Evolutionary conservation across 2,329 filamentous ascomycete genomes (phyloP).

Genomic region (Ophioceras dolichostomum): DNA sequence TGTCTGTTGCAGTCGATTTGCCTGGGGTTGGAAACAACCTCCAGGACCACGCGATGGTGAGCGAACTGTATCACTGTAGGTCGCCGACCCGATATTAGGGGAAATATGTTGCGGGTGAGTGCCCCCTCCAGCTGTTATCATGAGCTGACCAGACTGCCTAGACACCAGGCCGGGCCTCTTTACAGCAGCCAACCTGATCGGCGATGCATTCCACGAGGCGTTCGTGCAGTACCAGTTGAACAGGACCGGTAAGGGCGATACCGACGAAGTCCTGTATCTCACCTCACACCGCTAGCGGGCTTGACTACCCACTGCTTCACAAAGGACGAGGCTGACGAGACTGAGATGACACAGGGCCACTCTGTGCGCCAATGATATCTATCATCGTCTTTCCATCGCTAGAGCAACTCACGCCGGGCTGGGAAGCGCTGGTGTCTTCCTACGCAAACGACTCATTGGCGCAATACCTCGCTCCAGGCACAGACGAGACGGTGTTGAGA

Average conservation of each 20-base stretch:
- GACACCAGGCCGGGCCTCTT: neutral
- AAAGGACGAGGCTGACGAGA: neutral
- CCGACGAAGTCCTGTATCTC: too few relatives aligned
- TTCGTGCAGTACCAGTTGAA: neutral
- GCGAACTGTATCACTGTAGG: neutral
- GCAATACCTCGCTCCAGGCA: neutral
- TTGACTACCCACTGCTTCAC: neutral
- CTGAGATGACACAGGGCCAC: neutral
- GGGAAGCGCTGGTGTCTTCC: neutral
- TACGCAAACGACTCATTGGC: neutral
- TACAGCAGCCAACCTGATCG: neutral
- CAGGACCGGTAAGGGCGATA: neutral
- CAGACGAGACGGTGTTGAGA: neutral
- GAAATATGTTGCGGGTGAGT: too few relatives aligned
- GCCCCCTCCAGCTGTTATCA: too few relatives aligned
- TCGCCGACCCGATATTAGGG: too few relatives aligned
- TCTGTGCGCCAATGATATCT: neutral
- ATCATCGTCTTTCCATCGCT: neutral
- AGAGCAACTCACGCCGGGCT: neutral
- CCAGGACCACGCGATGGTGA: constrained; percentile 21
- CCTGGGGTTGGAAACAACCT: constrained; percentile 36
- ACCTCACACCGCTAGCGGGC: neutral
- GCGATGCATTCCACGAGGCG: neutral
- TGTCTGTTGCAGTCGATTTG: constrained; percentile 28
- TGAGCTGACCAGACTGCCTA: neutral